Conservation (phyloP, 2,329 filamentous ascomycete genomes). For the Raffaelea arxii region DNA sequence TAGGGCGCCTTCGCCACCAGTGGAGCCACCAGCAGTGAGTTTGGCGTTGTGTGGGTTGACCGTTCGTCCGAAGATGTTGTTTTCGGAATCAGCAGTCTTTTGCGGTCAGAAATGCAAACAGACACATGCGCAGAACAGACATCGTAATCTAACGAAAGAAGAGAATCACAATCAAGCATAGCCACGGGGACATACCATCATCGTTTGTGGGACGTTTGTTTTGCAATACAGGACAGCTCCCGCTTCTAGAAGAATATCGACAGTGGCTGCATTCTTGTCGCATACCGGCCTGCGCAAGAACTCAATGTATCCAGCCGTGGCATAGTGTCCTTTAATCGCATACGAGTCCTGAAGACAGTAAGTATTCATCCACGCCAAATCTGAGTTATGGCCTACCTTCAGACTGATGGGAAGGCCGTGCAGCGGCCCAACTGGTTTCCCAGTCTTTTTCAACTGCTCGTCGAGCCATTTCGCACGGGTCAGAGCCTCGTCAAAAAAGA, state of each 20-base stretch:
- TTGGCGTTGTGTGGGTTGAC: constrained; percentile 24
- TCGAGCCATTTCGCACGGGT: constrained; percentile 22
- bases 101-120: too few relatives aligned
- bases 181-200: constrained; percentile 8
- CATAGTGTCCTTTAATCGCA: background rate
- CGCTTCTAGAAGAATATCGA: background rate
- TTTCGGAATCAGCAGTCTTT: constrained; percentile 19
- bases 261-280: constrained; percentile 16
- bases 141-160: background rate
- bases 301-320: constrained; percentile 4
- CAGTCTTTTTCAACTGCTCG: constrained; percentile 17
- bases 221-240: constrained; percentile 18
- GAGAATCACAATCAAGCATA: background rate
- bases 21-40: constrained; percentile 24
- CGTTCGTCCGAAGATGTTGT: constrained; percentile 25
- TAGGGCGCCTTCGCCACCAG: constrained; percentile 27
- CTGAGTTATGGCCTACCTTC: constrained; percentile 24
- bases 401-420: constrained; percentile 37
- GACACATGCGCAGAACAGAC: too few relatives aligned
- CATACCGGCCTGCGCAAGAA: constrained; percentile 14
- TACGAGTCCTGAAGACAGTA: constrained; percentile 4
- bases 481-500: constrained; percentile 24
- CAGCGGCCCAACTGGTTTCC: constrained; percentile 23
- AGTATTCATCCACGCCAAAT: background rate
- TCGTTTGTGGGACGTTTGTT: constrained; percentile 16